Evolutionary conservation across 768 basidiomycete species (phyloP), one percentile per base, ranked within the genome.

Genomic region (Boletus barrowsii): DNA sequence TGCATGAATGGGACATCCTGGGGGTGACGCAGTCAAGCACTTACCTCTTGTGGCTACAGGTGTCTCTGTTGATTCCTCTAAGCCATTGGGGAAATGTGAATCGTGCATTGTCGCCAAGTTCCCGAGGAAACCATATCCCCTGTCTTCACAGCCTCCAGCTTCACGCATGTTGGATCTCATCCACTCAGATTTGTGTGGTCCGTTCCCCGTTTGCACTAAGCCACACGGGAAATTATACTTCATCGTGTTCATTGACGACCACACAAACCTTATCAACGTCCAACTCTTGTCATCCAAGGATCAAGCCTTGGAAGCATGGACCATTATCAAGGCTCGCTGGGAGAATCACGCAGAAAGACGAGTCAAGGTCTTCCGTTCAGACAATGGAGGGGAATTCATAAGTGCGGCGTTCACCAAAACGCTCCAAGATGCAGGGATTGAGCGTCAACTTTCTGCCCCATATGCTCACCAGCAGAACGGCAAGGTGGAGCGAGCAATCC

Each of bases 111-210:
- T 49, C 3, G 5, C 37, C 15, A 49, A 49, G 10, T 5, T 40
- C 11, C 50, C 48, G 2, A 6, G 20, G 5, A 9, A 36, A 2
- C 46, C 53, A 0, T 33, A 48, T 11, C 42, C 18, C 0, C 17
- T 45, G 0, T 60, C 52, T 1, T 18, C 10, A 1, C 3, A 2
- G 1, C 13, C 29, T 0, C 33, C 37, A 5, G 62, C 63, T 0
- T 4, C 13, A 0, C 5, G 47, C 1, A 29, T 67, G 13, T 58
- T 67, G 1, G 61, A 69, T 0, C 53, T 69, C 0, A 47, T 70
- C 0, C 70, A 72, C 22, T 61, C 65, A 18, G 65, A 70, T 20
- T 47, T 60, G 0, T 68, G 62, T 47, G 68, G 67, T 0, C 69
- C 68, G 0, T 71, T 63, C 20, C 63, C 63, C 0, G 41, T 58